These are phyloP conservation scores for Yarrowia sp. DNA, from an alignment of 805 yeast species.

Conservation along the genomic window DNA sequence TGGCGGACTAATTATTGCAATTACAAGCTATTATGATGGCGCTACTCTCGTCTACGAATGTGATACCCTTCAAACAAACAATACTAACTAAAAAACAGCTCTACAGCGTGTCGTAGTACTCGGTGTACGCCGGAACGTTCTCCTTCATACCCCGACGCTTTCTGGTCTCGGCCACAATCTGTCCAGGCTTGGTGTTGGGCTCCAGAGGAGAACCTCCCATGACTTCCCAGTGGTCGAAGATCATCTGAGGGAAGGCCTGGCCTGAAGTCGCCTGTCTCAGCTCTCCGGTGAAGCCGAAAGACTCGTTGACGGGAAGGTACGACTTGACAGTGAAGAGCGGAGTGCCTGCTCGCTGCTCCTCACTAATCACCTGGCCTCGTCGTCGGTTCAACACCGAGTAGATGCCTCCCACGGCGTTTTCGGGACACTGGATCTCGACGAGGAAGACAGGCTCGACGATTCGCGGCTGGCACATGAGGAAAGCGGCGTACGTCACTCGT, in stretches of 20 bases:
- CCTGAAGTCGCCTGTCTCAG: conserved; percentile 99
- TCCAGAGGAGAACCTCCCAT: conserved; percentile 91
- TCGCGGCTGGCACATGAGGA: conserved; percentile 97
- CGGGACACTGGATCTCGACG: conserved; percentile 99
- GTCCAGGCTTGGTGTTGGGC: conserved; percentile 70
- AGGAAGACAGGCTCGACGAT: conserved; percentile 99
- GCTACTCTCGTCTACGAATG: no score
- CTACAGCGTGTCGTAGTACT: conserved; percentile 50
- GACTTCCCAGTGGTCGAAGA: conserved; percentile 97
- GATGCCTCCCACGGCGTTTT: conserved; percentile 99
- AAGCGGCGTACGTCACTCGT: conserved; percentile 98
- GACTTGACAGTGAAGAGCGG: conserved; percentile 99
- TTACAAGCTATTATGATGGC: no score
- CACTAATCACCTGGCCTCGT: conserved; percentile 81
- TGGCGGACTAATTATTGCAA: no score
- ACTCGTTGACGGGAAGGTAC: conserved; percentile 99
- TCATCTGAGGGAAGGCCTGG: conserved; percentile 99
- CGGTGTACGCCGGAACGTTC: conserved; percentile 97
- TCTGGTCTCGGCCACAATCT: conserved; percentile 66
- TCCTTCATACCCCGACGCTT: conserved; percentile 97
- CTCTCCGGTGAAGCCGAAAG: conserved; percentile 99
- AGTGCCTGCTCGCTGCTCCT: conserved; percentile 99
- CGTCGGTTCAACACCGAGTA: conserved; percentile 96
- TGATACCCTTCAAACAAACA: background rate
- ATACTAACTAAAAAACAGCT: background rate